phyloP scores from a whole-genome alignment of 805 yeast genomes.

The Candida bentonensis region DNA sequence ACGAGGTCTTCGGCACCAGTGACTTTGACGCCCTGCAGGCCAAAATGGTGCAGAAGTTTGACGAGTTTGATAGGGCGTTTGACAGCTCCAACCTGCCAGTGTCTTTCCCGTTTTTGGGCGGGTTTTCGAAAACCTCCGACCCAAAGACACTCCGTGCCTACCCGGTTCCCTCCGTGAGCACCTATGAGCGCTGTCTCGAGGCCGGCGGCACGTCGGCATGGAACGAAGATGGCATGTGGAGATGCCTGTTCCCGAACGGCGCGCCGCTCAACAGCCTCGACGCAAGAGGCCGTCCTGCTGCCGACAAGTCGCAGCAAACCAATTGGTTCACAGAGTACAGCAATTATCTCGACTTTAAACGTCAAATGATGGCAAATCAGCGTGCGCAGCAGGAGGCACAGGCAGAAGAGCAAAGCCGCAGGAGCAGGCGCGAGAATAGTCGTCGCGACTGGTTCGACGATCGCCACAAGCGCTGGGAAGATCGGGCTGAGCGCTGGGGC shows the following conservation, averaged over 20 bases:
- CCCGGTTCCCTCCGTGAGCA: constrained; percentile 43
- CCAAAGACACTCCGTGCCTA: constrained; percentile 21
- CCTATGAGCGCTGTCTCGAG: constrained; percentile 49
- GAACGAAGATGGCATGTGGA: constrained; percentile 81
- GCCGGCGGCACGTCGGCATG: constrained; percentile 62
- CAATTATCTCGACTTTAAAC: constrained; percentile 53
- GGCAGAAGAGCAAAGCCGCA: background rate
- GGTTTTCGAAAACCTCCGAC: background rate
- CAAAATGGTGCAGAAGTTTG: constrained; percentile 16
- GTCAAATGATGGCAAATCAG: constrained; percentile 31
- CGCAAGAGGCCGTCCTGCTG: constrained; percentile 6
- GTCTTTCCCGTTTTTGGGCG: background rate
- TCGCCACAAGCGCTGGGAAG: background rate
- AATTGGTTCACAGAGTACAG: constrained; percentile 51
- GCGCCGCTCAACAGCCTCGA: constrained; percentile 8
- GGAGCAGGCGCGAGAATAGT: background rate
- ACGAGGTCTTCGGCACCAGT: constrained; percentile 23
- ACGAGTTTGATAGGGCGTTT: constrained; percentile 8
- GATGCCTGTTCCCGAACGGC: constrained; percentile 64
- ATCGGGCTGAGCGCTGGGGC: constrained; percentile 6
- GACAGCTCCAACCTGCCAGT: constrained; percentile 7
- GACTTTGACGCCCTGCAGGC: constrained; percentile 24
- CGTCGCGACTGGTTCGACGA: constrained; percentile 1
- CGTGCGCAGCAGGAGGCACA: constrained; percentile 4
- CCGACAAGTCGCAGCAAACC: constrained; percentile 34